Evolutionary conservation across 257 asterid species (phyloP).

Genomic region (Plantago major): DNA sequence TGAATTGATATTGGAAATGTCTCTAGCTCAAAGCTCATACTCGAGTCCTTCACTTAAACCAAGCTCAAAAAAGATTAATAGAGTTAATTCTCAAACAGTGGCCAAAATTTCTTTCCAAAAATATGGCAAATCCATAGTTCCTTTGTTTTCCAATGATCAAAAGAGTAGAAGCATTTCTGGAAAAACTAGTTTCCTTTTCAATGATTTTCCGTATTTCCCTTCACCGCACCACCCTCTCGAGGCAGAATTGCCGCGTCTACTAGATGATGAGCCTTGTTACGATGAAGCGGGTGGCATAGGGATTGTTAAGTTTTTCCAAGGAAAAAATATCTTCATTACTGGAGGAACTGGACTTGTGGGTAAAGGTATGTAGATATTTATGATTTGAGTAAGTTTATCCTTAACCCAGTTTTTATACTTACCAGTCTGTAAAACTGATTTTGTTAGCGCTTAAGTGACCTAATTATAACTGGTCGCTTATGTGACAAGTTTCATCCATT

Average conservation of each 20-base stretch:
- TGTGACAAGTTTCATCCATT: no score
- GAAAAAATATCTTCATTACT: constrained; percentile 34
- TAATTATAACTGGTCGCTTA: no score
- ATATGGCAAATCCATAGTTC: not conserved
- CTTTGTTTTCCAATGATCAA: not conserved
- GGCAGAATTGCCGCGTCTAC: not conserved
- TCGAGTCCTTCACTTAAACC: not conserved
- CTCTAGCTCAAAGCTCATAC: no score
- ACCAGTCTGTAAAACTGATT: no score
- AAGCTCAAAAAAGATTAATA: not conserved
- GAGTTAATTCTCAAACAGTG: not conserved
- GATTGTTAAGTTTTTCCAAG: constrained; percentile 33
- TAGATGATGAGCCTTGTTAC: not conserved
- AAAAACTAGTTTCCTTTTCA: not conserved
- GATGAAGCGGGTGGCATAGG: constrained; percentile 28
- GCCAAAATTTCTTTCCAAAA: not conserved
- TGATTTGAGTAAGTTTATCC: not conserved
- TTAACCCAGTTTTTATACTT: no score
- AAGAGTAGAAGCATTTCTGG: not conserved
- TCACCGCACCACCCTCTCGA: constrained; percentile 12
- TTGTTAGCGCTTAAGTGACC: no score
- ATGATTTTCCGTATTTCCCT: not conserved
- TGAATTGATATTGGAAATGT: no score
- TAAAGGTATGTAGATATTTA: constrained; percentile 22
- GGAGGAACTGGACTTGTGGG: constrained; percentile 52